These are phyloP conservation scores for Corynespora cassiicola DNA, from an alignment of 2,329 filamentous ascomycete species.

Conservation along the genomic window DNA sequence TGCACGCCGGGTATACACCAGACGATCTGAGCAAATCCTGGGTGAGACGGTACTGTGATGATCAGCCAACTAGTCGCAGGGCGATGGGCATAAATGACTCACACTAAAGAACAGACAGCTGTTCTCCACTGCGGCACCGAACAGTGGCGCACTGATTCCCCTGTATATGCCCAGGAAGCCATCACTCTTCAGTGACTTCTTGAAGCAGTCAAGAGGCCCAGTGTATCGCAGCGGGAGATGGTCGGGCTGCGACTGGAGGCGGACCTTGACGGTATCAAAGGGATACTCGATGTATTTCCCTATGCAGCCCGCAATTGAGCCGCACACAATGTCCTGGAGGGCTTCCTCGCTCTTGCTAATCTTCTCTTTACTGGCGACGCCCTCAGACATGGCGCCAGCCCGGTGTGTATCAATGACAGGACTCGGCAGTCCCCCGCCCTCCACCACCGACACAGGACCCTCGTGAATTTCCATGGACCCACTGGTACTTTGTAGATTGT, in stretches of 20 bases:
- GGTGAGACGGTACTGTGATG: constrained; percentile 52
- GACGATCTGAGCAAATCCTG: constrained; percentile 69
- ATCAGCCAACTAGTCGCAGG: background rate
- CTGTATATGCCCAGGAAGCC: constrained; percentile 86
- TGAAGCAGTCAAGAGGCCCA: constrained; percentile 92
- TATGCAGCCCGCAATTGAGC: constrained; percentile 87
- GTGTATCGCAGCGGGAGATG: constrained; percentile 80
- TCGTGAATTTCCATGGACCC: constrained; percentile 38
- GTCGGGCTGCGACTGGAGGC: constrained; percentile 93
- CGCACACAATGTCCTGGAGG: constrained; percentile 85
- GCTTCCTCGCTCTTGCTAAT: constrained; percentile 71
- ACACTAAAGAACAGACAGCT: constrained; percentile 90
- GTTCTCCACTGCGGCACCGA: constrained; percentile 90
- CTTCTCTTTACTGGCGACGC: too few species aligned
- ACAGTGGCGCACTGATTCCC: constrained; percentile 87
- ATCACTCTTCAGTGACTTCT: constrained; percentile 79
- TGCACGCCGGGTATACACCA: constrained; percentile 57
- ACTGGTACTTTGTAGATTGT: constrained; percentile 8
- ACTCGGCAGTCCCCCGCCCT: constrained; percentile 30
- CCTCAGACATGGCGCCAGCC: too few species aligned
- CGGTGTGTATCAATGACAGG: constrained; percentile 21
- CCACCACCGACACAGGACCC: constrained; percentile 38
- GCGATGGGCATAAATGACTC: constrained; percentile 17
- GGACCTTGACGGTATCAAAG: constrained; percentile 98
- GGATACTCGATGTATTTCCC: constrained; percentile 98